Evolutionary conservation across 73 alveolate genomes (phyloP).

Genomic region (Halteria grandinella): DNA sequence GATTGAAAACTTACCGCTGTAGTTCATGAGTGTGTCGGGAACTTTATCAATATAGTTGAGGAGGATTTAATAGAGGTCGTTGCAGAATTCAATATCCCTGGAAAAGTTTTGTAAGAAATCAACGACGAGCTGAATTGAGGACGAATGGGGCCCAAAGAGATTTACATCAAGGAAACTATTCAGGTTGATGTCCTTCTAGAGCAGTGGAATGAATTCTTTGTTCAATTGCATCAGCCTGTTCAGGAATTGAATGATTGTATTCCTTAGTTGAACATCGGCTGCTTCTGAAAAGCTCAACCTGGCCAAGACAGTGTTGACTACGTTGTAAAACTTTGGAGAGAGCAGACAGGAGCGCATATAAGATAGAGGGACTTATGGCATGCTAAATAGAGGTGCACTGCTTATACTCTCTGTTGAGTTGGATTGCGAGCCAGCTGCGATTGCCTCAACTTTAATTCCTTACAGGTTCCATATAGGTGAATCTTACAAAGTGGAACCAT

Average conservation of each 20-base stretch:
- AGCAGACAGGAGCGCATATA: constrained; percentile 56
- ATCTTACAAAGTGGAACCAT: neutral
- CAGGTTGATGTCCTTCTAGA: neutral
- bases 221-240: constrained; percentile 31
- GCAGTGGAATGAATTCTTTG: neutral
- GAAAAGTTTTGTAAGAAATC: constrained; percentile 20
- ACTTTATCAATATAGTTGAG: neutral
- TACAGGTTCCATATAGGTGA: neutral
- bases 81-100: constrained; percentile 13
- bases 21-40: constrained; percentile 8
- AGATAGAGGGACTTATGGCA: constrained; percentile 14
- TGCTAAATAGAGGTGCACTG: neutral
- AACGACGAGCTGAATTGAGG: neutral
- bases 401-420: too few relatives aligned
- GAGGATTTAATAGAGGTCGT: neutral
- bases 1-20: constrained; percentile 19
- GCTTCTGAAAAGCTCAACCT: neutral
- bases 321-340: constrained; percentile 16
- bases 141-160: neutral
- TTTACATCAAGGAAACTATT: neutral
- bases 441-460: constrained; percentile 15
- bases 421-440: constrained; percentile 7
- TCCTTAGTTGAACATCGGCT: neutral
- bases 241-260: constrained; percentile 10
- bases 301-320: constrained; percentile 20